These are phyloP conservation scores for Neopestalotiopsis clavispora DNA, from an alignment of 2,329 filamentous ascomycete species.

Conservation along the genomic window DNA sequence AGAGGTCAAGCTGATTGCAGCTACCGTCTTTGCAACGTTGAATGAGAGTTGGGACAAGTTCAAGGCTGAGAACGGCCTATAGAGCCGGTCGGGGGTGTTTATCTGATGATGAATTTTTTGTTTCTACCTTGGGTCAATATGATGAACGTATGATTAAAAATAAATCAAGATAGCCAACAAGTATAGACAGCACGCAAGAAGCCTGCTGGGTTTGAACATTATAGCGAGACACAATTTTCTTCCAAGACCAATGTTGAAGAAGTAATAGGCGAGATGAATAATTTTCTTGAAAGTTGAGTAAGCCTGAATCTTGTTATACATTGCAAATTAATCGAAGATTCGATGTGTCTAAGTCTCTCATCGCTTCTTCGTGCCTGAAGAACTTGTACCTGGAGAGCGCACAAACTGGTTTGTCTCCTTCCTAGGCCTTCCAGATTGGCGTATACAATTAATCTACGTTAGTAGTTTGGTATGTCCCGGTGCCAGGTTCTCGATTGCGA, in stretches of 20 bases:
- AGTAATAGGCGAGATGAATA: conserved; percentile 35
- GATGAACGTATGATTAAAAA: not conserved
- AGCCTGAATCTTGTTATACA: no score
- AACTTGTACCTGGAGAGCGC: no score
- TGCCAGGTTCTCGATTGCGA: no score
- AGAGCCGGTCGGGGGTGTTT: not conserved
- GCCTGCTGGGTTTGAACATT: not conserved
- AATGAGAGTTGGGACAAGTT: conserved; percentile 79
- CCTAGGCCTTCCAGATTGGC: no score
- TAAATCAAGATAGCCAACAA: not conserved
- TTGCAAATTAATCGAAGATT: no score
- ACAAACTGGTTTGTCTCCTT: no score
- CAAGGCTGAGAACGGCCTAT: conserved; percentile 68
- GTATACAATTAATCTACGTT: no score
- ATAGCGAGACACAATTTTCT: no score
- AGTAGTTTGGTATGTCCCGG: no score
- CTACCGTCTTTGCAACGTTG: conserved; percentile 68
- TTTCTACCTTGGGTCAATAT: not conserved
- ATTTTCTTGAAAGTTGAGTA: not conserved
- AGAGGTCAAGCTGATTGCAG: conserved; percentile 69
- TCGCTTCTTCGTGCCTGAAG: no score
- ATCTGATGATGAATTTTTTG: not conserved
- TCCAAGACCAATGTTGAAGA: no score
- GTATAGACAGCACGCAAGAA: not conserved
- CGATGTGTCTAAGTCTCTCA: no score